These are phyloP conservation scores for Phlebiopsis flavidoalba DNA, from an alignment of 768 basidiomycete species.

Conservation along the genomic window DNA sequence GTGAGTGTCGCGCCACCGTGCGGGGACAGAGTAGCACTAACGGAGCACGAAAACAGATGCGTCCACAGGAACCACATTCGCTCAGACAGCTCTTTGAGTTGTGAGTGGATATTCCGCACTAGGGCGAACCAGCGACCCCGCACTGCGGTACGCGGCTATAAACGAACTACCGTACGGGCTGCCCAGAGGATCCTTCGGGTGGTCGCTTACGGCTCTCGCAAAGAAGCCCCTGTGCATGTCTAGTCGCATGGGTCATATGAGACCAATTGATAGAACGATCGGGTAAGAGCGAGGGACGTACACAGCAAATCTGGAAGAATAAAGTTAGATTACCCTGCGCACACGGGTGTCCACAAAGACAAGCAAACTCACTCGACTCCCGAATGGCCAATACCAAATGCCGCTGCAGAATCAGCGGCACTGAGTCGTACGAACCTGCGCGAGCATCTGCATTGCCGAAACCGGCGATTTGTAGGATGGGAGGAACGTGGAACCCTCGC, in stretches of 20 bases:
- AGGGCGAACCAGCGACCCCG: conserved; percentile 66
- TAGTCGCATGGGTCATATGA: neutral
- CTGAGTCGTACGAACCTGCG: conserved; percentile 29
- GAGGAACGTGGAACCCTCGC: conserved; percentile 56
- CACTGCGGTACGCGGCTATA: conserved; percentile 61
- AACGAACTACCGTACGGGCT: conserved; percentile 67
- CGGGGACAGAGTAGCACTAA: conserved; percentile 42
- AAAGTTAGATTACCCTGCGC: neutral
- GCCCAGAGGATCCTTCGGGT: conserved; percentile 58
- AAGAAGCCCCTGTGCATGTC: conserved; percentile 75
- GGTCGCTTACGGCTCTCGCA: conserved; percentile 63
- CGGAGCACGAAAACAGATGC: conserved; percentile 68
- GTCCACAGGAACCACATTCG: conserved; percentile 73
- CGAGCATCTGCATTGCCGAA: conserved; percentile 38
- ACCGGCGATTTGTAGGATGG: conserved; percentile 59
- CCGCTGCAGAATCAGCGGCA: conserved; percentile 62
- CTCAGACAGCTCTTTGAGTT: conserved; percentile 60
- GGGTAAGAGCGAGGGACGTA: neutral
- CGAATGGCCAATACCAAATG: conserved; percentile 62
- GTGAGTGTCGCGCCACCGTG: conserved; percentile 30
- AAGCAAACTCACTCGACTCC: conserved; percentile 49
- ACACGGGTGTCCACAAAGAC: conserved; percentile 3
- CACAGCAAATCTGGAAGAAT: conserved; percentile 46
- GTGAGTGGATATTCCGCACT: conserved; percentile 60
- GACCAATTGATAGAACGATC: conserved; percentile 5